A percentile compares a stretch with the other conserved stretches of the same genome.
Evolutionary conservation across 2,329 filamentous ascomycete species (phyloP).

Genomic region (Aureobasidium sp.): DNA sequence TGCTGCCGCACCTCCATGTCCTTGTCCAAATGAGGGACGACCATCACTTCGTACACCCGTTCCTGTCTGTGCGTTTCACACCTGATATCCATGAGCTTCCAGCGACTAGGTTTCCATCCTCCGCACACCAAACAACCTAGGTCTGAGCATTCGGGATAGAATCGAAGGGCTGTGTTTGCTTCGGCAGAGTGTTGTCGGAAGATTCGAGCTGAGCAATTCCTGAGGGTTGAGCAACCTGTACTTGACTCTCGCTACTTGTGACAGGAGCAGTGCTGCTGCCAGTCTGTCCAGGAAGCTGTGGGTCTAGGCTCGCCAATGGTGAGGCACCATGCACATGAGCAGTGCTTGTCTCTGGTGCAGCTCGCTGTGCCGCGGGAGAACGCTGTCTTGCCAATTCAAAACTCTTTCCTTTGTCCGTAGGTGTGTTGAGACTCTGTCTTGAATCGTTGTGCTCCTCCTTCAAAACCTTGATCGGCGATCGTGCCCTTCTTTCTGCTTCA

Average conservation of each 20-base stretch:
- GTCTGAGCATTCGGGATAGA: not conserved
- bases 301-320: not conserved
- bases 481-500: conserved; percentile 42
- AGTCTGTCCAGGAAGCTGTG: not conserved
- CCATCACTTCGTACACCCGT: not conserved
- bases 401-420: conserved; percentile 11
- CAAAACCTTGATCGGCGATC: conserved; percentile 33
- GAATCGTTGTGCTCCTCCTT: conserved; percentile 32
- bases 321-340: conserved; percentile 5
- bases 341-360: not conserved
- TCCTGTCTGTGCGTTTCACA: not conserved
- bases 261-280: not conserved
- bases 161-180: not conserved
- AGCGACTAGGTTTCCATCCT: not conserved
- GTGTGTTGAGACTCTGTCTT: conserved; percentile 28
- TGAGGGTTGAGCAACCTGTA: not conserved
- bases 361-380: not conserved
- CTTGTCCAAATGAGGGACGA: not conserved
- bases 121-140: not conserved
- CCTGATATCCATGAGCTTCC: not conserved
- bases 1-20: not conserved
- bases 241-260: not conserved
- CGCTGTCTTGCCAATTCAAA: conserved; percentile 10
- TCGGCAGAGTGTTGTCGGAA: not conserved
- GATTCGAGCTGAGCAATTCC: not conserved